Evolutionary conservation across 306 rosid species (phyloP), one percentile per base, ranked within the genome.

Genomic region (Datisca glomerata): DNA sequence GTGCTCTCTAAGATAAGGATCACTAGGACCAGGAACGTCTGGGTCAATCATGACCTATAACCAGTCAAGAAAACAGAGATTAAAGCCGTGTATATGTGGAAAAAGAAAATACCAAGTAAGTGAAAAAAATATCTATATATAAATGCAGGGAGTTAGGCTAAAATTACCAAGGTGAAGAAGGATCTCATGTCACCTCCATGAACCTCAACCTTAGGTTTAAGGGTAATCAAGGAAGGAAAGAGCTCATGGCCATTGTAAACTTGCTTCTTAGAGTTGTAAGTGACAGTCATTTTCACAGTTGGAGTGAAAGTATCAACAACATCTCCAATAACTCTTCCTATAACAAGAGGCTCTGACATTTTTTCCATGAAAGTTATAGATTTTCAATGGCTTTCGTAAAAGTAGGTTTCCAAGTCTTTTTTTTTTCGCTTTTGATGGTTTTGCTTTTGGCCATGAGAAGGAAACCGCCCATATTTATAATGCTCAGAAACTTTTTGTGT

Each of bases 1-100:
- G 51, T 82, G 96, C 65, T 87, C 94, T 59, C 74, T 74, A 47
- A 87, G 51, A 63, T 71, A 87, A 12, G 97, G 97, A 57, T 87
- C 94, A 76, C 97, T 83, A 4, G 97, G 97, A 51, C 97, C 94
- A 12, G 97, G 97, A 23, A 83, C 97, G 27, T 87, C 94, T 25
- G 97, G 94, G 48, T 87, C 94, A 41, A 78, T 87, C 93, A 87
- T 74, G 43, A 87, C 66, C 94, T 87, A 45, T 21, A 34, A 23
- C n/a, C 18, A 22, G 11, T 41, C 12, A 29, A 36, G 8, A 24
- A 10, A 1, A 46, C 4, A 2, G 22, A n/a, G 25, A 34, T 32
- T 37, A 45, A 56, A 5, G 37, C 14, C 11, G 11, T 24, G 22
- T 3, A 45, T 4, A 31, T 4, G 29, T 41, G 27, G 1, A 5